Base-by-base conservation (phyloP, 306 rosid genomes). In the Prunus mira region DNA sequence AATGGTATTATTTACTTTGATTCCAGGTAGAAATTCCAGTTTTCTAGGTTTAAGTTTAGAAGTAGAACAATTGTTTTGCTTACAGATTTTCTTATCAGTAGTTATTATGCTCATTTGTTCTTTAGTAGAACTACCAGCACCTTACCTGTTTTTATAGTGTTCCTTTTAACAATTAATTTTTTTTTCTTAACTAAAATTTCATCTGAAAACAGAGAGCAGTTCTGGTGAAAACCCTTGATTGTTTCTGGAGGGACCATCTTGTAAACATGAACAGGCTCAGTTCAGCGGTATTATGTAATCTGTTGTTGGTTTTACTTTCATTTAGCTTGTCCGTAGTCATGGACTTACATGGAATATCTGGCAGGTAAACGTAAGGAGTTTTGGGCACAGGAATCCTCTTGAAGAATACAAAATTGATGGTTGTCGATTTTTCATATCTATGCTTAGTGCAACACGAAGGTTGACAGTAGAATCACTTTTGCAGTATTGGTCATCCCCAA, bases 371-470 rank as follows among this genome's bases (percentile, higher is more conserved):
- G 89, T 92, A 75, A 88, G 97, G 89, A 90, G 96, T 89, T 95
- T 92, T 20, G 98, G 98, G 84, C 98, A 95, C 77, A 88, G 98
- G 82, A 92, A 95, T 86, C 97, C 98, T 82, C 90, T 95, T 63
- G 97, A 95, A 81, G 98, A 92, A 84, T 95, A 95, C 84, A 95
- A 94, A 83, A 94, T 94, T 72, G 98, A 95, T 75, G 98, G 98
- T 47, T 95, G 96, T 74, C 91, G 96, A 67, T 95, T 92, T 87
- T 95, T 92, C 88, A 95, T 95, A 82, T 92, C 98, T 9, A 93
- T 95, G 97, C 98, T 95, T 30, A 89, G 98, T 78, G 93, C 97
- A 78, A 95, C 97, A n/a, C 85, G 97, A 69, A 87, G 97, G 81
- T 74, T 95, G 57, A 95, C 97, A 34, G 96, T 95, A 71, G 98